phyloP scores from a whole-genome alignment of 169 alveolate genomes.

The Babesia bigemina region DNA sequence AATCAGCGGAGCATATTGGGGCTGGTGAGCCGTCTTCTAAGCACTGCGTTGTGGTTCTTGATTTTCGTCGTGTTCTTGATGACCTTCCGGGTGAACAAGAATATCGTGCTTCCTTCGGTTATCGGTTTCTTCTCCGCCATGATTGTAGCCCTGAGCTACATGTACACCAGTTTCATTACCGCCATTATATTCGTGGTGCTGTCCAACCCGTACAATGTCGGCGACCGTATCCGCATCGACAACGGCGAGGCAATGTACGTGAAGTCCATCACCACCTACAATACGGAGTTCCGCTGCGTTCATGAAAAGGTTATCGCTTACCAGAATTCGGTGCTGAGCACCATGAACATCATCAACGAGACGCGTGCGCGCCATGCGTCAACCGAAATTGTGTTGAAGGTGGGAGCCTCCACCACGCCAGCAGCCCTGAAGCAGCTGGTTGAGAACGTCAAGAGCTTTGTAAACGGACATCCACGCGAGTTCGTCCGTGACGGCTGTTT shows the following conservation, averaged over 20 bases:
- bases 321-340: conserved; percentile 80
- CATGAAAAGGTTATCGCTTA: conserved; percentile 73
- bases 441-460: conserved; percentile 77
- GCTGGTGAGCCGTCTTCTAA: conserved; percentile 54
- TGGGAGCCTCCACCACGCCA: conserved; percentile 81
- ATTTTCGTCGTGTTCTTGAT: conserved; percentile 44
- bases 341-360: conserved; percentile 79
- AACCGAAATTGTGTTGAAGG: conserved; percentile 67
- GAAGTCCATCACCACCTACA: conserved; percentile 77
- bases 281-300: conserved; percentile 77
- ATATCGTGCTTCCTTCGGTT: conserved; percentile 67
- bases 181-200: conserved; percentile 83
- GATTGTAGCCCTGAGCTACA: conserved; percentile 71
- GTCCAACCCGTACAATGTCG: conserved; percentile 84
- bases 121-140: conserved; percentile 71
- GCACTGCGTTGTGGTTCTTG: conserved; percentile 64
- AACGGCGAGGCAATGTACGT: conserved; percentile 83
- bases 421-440: conserved; percentile 80
- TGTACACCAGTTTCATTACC: conserved; percentile 81
- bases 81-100: conserved; percentile 65
- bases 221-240: conserved; percentile 79
- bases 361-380: conserved; percentile 83
- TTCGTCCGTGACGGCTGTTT: conserved; percentile 77
- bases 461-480: conserved; percentile 82
- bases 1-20: conserved; percentile 67